Evolutionary conservation across 2,329 filamentous ascomycete genomes (phyloP).

Genomic region (Calonectria montana): DNA sequence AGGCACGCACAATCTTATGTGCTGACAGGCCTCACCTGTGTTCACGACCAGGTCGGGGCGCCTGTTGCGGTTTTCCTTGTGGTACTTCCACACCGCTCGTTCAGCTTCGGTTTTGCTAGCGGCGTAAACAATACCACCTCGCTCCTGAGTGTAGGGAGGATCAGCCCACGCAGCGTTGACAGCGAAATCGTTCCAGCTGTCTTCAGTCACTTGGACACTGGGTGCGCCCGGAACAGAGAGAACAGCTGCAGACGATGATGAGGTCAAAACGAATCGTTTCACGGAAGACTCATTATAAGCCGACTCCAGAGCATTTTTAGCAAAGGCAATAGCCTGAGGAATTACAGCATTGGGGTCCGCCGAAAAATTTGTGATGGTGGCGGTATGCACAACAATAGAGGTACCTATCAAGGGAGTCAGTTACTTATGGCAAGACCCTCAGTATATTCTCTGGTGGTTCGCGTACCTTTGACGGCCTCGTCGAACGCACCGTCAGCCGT

Average conservation of each 20-base stretch:
- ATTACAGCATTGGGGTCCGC: conserved; percentile 52
- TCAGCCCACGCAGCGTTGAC: conserved; percentile 47
- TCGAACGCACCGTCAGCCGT: background rate
- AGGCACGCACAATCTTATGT: background rate
- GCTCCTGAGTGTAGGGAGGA: conserved; percentile 45
- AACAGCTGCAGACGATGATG: background rate
- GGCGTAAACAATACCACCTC: conserved; percentile 42
- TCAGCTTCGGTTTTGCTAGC: conserved; percentile 51
- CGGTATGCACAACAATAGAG: background rate
- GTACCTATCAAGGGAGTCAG: conserved; percentile 33
- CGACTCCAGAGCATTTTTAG: conserved; percentile 44
- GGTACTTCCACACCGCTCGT: conserved; percentile 49
- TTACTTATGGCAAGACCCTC: conserved; percentile 19
- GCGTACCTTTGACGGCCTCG: background rate
- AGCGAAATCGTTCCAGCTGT: conserved; percentile 35
- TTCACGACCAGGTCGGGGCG: conserved; percentile 40
- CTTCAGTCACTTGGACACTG: background rate
- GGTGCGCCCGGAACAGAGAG: background rate
- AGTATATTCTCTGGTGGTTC: background rate
- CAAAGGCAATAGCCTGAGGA: conserved; percentile 42
- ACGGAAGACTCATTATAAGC: background rate
- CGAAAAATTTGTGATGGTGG: background rate
- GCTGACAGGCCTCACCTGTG: background rate
- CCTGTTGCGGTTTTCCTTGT: conserved; percentile 17
- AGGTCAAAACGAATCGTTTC: background rate